phyloP scores from a whole-genome alignment of 352 stramenopile species.

The Peronospora destructor region DNA sequence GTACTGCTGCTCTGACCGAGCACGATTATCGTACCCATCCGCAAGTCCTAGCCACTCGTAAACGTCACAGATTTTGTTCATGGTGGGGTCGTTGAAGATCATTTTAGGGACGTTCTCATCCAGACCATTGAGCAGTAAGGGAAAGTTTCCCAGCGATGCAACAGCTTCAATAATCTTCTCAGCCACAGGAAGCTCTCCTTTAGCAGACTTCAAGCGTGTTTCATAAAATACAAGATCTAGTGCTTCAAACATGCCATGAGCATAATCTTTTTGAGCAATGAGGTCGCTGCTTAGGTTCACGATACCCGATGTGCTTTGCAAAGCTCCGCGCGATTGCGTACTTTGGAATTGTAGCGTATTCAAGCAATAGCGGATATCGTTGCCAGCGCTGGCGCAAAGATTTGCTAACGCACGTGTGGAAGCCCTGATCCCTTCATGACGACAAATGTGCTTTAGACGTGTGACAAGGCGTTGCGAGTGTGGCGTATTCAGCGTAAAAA shows the following conservation, averaged over 20 bases:
- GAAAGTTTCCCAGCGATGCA: constrained; percentile 68
- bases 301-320: constrained; percentile 4
- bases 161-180: constrained; percentile 65
- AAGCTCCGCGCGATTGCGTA: constrained; percentile 28
- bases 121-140: constrained; percentile 75
- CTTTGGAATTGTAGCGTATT: constrained; percentile 95
- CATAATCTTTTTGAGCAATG: constrained; percentile 56
- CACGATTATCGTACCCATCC: constrained; percentile 59
- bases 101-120: constrained; percentile 87
- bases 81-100: constrained; percentile 86
- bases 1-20: constrained; percentile 67
- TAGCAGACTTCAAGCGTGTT: constrained; percentile 42
- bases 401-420: constrained; percentile 57
- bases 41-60: constrained; percentile 83
- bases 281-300: constrained; percentile 31
- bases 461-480: constrained; percentile 84
- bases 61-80: constrained; percentile 73
- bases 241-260: constrained; percentile 53
- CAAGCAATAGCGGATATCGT: constrained; percentile 93
- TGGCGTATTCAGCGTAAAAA: constrained; percentile 89
- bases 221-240: constrained; percentile 75
- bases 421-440: constrained; percentile 80
- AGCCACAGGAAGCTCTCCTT: constrained; percentile 22
- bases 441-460: constrained; percentile 89
- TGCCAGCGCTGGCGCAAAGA: constrained; percentile 59